These are phyloP conservation scores for Bassia scoparia DNA, from an alignment of 148 eudicot species.

Conservation along the genomic window DNA sequence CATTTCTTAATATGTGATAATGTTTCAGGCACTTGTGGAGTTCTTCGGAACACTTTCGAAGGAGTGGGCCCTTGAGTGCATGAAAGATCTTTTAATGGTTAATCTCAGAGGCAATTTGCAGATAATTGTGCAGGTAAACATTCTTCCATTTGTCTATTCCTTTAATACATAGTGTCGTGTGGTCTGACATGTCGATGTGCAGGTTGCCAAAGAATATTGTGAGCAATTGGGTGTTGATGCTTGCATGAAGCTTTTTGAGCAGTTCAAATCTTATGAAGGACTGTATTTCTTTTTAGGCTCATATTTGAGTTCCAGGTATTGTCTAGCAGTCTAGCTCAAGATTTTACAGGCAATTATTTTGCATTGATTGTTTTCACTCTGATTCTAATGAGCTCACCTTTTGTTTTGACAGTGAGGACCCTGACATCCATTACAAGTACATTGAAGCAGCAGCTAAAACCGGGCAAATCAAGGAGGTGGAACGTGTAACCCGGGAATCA, in stretches of 20 bases:
- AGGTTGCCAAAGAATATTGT: constrained; percentile 97
- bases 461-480: constrained; percentile 98
- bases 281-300: constrained; percentile 92
- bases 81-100: constrained; percentile 91
- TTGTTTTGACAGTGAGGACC: constrained; percentile 70
- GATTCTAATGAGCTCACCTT: constrained; percentile 12
- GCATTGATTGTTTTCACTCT: not conserved
- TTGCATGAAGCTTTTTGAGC: constrained; percentile 94
- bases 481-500: constrained; percentile 95
- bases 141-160: not conserved
- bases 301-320: constrained; percentile 86
- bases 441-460: constrained; percentile 98
- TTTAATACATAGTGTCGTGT: not conserved
- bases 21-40: constrained; percentile 80
- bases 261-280: constrained; percentile 93
- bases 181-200: constrained; percentile 16
- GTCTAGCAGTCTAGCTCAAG: not conserved
- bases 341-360: not conserved
- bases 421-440: constrained; percentile 93
- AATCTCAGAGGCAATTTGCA: constrained; percentile 95
- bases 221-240: constrained; percentile 85
- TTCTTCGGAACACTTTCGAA: constrained; percentile 91
- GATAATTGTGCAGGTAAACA: constrained; percentile 89
- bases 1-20: constrained; percentile 5
- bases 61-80: constrained; percentile 98